phyloP scores from a whole-genome alignment of 176 grass and related monocot species.

The Miscanthus lutarioriparius region DNA sequence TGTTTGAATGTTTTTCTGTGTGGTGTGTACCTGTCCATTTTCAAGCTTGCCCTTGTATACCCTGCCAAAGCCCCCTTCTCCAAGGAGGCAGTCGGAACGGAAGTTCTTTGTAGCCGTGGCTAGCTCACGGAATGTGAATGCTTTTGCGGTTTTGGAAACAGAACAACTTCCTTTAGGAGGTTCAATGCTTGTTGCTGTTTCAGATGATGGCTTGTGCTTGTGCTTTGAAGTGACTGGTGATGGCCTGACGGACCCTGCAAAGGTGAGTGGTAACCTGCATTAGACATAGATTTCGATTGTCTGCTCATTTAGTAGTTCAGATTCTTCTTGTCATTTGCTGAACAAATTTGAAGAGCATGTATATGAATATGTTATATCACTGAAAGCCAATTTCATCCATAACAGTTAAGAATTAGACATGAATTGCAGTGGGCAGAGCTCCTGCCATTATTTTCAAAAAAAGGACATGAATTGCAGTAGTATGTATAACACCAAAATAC shows the following conservation, averaged over 20 bases:
- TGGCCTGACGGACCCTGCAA: conserved; percentile 34
- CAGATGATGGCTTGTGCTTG: conserved; percentile 36
- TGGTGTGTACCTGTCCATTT: conserved; percentile 64
- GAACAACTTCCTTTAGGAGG: conserved; percentile 35
- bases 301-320: not conserved
- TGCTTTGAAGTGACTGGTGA: conserved; percentile 20
- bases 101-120: conserved; percentile 75
- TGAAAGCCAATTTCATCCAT: conserved; percentile 22
- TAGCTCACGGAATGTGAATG: conserved; percentile 83
- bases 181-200: conserved; percentile 36
- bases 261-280: conserved; percentile 24
- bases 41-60: conserved; percentile 80
- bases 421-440: not conserved
- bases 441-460: no score
- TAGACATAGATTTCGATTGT: conserved; percentile 17
- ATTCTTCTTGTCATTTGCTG: not conserved
- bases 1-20: conserved; percentile 1
- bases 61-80: conserved; percentile 91
- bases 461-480: not conserved
- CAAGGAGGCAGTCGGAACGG: conserved; percentile 55
- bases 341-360: not conserved
- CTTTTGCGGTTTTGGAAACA: conserved; percentile 43
- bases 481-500: conserved; percentile 6
- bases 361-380: not conserved
- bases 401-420: not conserved